Base-by-base conservation (phyloP, 2,329 filamentous ascomycete species). In the Conoideocrella luteorostrata region DNA sequence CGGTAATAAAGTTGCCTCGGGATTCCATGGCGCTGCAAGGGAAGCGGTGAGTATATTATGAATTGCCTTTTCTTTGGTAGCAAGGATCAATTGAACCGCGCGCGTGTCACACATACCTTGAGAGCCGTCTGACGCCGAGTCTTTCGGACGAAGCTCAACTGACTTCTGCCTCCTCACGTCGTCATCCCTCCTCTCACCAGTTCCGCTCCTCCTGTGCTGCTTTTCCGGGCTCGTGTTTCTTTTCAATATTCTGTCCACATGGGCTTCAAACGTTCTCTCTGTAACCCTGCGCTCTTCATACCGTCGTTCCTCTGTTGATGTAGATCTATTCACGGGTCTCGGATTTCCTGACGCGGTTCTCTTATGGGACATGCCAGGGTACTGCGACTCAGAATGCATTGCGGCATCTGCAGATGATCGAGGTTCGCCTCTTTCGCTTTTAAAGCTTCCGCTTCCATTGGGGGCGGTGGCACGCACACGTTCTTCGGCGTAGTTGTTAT, bases 1-100 rank as follows among this genome's bases (percentile, higher is more conserved):
- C 5, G 78, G 72, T 28, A 90, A 71, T 18, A 97, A 69, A 1
- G 77, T 83, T 7, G 82, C 91, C 59, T 88, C 78, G 1, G 93
- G 91, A 44, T 80, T 82, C 93, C 93, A 97, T 57, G 70, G 66
- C 50, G 64, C 70, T 72, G 53, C 20, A 20, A 20, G n/a, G n/a
- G n/a, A n/a, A 18, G 29, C 13, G 1, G 15, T 41, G 13, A 41
- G 30, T 35, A 9, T 22, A 12, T 21, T n/a, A 26, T 29, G 18
- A 13, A 21, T 36, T 34, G 5, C 24, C 12, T 29, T n/a, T 40
- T 6, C 15, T 24, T 17, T 20, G 34, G 4, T 22, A 3, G 41
- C 3, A 5, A 11, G 12, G 15, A 11, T 11, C 18, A 23, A 23
- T 28, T n/a, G 4, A 34, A 15, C 32, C 13, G 7, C 18, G 10